Evolutionary conservation across 192 early-diverging fungal species (phyloP), one percentile per base, ranked within the genome.

Genomic region (Thamnidium elegans): DNA sequence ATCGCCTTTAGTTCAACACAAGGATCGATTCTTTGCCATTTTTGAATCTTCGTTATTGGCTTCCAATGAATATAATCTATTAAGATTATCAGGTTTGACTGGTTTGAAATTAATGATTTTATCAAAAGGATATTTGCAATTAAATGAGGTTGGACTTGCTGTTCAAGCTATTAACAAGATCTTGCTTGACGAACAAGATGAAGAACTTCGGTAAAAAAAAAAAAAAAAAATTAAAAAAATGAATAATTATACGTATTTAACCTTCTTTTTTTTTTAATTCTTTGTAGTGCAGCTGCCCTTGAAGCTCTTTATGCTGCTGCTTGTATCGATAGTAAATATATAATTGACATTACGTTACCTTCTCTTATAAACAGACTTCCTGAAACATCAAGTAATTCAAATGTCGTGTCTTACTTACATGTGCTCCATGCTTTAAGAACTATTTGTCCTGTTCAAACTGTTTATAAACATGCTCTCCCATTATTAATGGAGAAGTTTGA

Each of bases 21-120:
- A 96, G 71, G 85, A 85, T 66, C 81, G 86, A n/a, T 78, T 92
- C 60, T 88, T 93, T 62, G 84, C 78, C 47, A 69, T 92, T 4
- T 95, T 90, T 63, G 83, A 81, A 17, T 76, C 81, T 7, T 83
- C 91, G 8, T 66, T 88, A 5, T 70, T 87, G 20, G 76, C 86
- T 0, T 83, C 84, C 39, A 88, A 90, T 65, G 90, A 93, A 70
- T 90, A 92, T 66, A 86, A 81, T 55, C 84, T 84, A 7, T 68
- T 94, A 51, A 80, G 90, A 44, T 77, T 90, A 31, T 79, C 81
- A 23, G 89, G 89, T 2, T 65, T 94, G 6, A 84, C 84, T 55
- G 94, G 91, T 9, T 78, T 96, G 26, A 75, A 84, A 42, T 76
- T 82, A 7, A 79, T 92, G 75, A 78, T 80, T 42, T 64, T 90